Evolutionary conservation across 176 grass and related monocot species (phyloP), one percentile per base, ranked within the genome.

Genomic region (Juncus inflexus): DNA sequence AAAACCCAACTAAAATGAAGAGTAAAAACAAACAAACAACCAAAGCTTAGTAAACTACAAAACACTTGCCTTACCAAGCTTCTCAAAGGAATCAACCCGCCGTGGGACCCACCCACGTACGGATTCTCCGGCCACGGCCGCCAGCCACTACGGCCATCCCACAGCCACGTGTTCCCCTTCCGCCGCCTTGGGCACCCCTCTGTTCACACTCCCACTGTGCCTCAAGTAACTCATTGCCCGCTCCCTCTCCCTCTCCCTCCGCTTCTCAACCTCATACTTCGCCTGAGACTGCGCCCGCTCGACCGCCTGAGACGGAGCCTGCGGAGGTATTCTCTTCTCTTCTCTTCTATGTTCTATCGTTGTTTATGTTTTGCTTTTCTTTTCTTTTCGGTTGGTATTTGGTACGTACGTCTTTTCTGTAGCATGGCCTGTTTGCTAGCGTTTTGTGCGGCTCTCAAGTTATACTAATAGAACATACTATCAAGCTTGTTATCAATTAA

Each of bases 81-180:
- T 99, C 83, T 99, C 95, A 61, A 99, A 99, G 2, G 95, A 87
- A 82, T 99, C 95, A 4, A 88, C 95, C 40, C 83, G 82, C 52
- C 95, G 95, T 0, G 95, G 95, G 16, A 99, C 85, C 95, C 95
- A 99, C 3, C 95, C 95, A 15, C 80, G 83, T 41, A 99, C 84
- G 72, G 95, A 88, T 67, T 99, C 95, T 49, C 80, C 78, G 1
- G 95, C 95, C 36, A 92, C 95, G 53, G 83, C 53, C 16, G 84
- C 85, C 40, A 99, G 82, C 95, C 89, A 99, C 55, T 88, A 74
- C 4, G 95, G 95, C 95, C 95, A 99, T 8, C 95, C 95, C 0
- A 78, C 89, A 1, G 89, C 88, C 75, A 99, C 86, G 64, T 94
- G 95, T 75, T 94, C 95, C 41, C 75, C 95, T 64, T 94, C 76